Conservation (phyloP, 371 early-diverging fungal genomes). For the Thermomucor indicae-seudaticae region DNA sequence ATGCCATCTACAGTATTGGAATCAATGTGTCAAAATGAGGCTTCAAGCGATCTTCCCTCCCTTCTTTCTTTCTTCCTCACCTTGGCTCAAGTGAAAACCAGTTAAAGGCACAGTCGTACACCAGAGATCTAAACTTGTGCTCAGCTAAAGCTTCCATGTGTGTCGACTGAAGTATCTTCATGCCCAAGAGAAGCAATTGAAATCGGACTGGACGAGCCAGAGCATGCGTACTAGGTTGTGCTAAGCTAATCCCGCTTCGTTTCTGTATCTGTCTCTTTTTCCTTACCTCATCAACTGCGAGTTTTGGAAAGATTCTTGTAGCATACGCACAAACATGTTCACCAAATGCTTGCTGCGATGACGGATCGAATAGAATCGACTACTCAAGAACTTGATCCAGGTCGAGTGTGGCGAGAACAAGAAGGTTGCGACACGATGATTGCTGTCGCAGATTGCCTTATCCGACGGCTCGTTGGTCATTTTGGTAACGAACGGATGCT, state of each 20-base stretch:
- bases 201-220: constrained; percentile 78
- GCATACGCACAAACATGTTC: constrained; percentile 66
- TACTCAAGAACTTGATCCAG: constrained; percentile 83
- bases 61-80: constrained; percentile 45
- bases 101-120: constrained; percentile 64
- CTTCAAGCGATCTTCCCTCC: too few relatives aligned
- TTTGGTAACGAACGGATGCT: constrained; percentile 80
- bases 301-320: constrained; percentile 73
- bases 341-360: constrained; percentile 73
- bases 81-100: constrained; percentile 73
- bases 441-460: constrained; percentile 65
- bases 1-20: constrained; percentile 43
- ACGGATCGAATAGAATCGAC: constrained; percentile 79
- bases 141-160: constrained; percentile 66
- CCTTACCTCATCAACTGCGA: constrained; percentile 50
- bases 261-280: too few relatives aligned
- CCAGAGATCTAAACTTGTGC: constrained; percentile 55
- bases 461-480: constrained; percentile 93
- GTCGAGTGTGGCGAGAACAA: constrained; percentile 73
- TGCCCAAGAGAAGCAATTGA: constrained; percentile 70
- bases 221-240: constrained; percentile 73
- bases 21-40: background rate
- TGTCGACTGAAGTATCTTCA: constrained; percentile 68
- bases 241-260: too few relatives aligned
- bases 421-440: constrained; percentile 55